These are phyloP conservation scores for Massarina eburnea DNA, from an alignment of 2,329 filamentous ascomycete species.

Conservation along the genomic window DNA sequence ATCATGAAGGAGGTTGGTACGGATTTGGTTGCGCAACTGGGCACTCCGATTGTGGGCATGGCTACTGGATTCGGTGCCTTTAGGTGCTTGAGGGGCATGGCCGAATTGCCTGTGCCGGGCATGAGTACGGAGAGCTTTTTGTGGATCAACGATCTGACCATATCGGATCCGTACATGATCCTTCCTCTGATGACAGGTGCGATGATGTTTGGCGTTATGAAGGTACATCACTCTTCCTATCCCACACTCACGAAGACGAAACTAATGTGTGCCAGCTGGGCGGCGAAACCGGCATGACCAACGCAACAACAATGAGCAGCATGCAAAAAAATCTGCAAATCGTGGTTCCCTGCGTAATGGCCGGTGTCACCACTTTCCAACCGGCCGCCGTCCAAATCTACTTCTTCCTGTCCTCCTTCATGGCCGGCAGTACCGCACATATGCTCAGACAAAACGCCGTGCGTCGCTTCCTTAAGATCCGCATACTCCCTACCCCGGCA, in stretches of 20 bases:
- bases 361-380: slow-evolving; percentile 57
- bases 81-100: slow-evolving; percentile 73
- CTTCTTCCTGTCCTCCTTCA: slow-evolving; percentile 54
- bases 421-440: slow-evolving; percentile 45
- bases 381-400: slow-evolving; percentile 64
- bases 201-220: slow-evolving; percentile 60
- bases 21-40: slow-evolving; percentile 40
- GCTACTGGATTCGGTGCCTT: slow-evolving; percentile 82
- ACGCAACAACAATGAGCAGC: slow-evolving; percentile 26
- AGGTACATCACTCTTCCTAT: slow-evolving; percentile 48
- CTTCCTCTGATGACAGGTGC: slow-evolving; percentile 66
- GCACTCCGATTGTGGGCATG: slow-evolving; percentile 53
- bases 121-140: slow-evolving; percentile 69
- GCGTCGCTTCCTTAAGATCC: slow-evolving; percentile 42
- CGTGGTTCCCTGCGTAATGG: slow-evolving; percentile 56
- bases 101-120: slow-evolving; percentile 75
- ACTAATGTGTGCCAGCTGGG: slow-evolving; percentile 44
- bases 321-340: slow-evolving; percentile 47
- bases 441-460: slow-evolving; percentile 42
- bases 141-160: slow-evolving; percentile 80
- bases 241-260: slow-evolving; percentile 7
- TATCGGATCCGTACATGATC: slow-evolving; percentile 74
- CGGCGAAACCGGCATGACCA: slow-evolving; percentile 50
- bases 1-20: slow-evolving; percentile 61
- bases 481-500: slow-evolving; percentile 21